Base-by-base conservation (phyloP, 2,329 filamentous ascomycete species). In the Colletotrichum abscissum region DNA sequence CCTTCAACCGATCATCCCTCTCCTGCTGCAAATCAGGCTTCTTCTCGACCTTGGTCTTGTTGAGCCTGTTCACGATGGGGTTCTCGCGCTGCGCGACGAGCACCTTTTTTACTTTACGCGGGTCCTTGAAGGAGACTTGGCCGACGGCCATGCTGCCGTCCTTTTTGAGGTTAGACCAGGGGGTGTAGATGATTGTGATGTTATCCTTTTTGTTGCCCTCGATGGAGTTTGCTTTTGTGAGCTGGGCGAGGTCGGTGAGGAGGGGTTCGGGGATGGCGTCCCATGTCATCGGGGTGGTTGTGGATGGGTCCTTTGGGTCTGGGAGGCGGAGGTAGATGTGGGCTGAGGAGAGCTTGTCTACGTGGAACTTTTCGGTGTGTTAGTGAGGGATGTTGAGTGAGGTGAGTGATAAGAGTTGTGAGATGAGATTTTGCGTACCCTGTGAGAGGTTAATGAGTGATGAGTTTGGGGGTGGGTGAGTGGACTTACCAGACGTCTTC, bases 141-240 rank as follows among this genome's bases (percentile, higher is more conserved):
- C 97, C 97, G 3, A 93, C 92, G 22, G 94, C 95, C 97, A 99
- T 99, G 82, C 93, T 94, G 35, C 95, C 96, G 80, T 97, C 95
- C 81, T 99, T 99, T 81, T 94, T 93, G 42, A 99, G 89, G 82
- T 99, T 99, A 57, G 94, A 93, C 95, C 97, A 98, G 7, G 97
- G 97, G 5, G 97, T 99, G 86, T 99, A 99, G 80, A 99, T 97
- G 80, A 99, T 84, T 19, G 95, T 97, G 79, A 99, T 88, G 84
- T 98, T 98, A 83, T 98, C 96, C 83, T 98, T 98, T 85, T 99
- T 99, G 87, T 99, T 99, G 76, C 97, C 97, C 87, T 99, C 97
- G 78, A 99, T 99, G 71, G 95, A 98, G 85, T 99, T 99, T 75
- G 97, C 97, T 85, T 99, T 99, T 70, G 97, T 99, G 78, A 99